Conservation (phyloP, 805 yeast species). For the Cyberlindnera maclurae region DNA sequence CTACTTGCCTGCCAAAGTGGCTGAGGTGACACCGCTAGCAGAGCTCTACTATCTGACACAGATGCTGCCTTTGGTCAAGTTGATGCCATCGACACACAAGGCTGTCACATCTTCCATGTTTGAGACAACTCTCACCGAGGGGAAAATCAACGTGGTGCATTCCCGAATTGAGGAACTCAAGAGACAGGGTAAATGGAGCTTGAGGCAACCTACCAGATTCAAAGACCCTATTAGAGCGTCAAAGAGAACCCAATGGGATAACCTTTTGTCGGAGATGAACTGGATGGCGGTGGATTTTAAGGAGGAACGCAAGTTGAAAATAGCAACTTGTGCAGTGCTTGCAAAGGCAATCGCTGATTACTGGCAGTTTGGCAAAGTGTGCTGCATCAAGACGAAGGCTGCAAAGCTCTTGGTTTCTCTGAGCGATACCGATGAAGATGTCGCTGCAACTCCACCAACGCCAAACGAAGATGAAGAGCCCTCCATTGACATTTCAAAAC, state of each 20-base stretch:
- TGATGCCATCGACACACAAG: slow-evolving; percentile 82
- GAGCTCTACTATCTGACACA: slow-evolving; percentile 85
- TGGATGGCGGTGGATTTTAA: slow-evolving; percentile 79
- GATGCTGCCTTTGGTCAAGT: slow-evolving; percentile 74
- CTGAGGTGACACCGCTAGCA: slow-evolving; percentile 63
- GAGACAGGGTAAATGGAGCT: slow-evolving; percentile 82
- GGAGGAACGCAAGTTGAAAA: slow-evolving; percentile 62
- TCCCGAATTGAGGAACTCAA: slow-evolving; percentile 89
- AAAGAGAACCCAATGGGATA: slow-evolving; percentile 61
- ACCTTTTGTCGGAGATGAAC: slow-evolving; percentile 64
- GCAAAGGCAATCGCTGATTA: slow-evolving; percentile 72
- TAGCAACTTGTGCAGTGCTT: slow-evolving; percentile 60
- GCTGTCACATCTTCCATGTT: slow-evolving; percentile 77
- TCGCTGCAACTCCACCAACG: no score
- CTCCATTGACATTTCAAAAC: slow-evolving; percentile 31
- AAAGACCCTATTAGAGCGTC: slow-evolving; percentile 48
- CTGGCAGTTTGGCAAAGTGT: slow-evolving; percentile 68
- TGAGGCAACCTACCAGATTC: slow-evolving; percentile 72
- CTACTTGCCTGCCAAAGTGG: slow-evolving; percentile 43
- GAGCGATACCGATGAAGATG: slow-evolving; percentile 1
- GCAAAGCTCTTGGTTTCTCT: slow-evolving; percentile 24
- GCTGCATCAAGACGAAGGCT: slow-evolving; percentile 51
- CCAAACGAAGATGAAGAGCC: slow-evolving; percentile 6
- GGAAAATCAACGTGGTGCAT: slow-evolving; percentile 82
- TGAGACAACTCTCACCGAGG: slow-evolving; percentile 81